Percentiles rank a stretch among this genome's conserved stretches.
phyloP scores from a whole-genome alignment of 192 early-diverging fungal species.

The Coemansia sp. region DNA sequence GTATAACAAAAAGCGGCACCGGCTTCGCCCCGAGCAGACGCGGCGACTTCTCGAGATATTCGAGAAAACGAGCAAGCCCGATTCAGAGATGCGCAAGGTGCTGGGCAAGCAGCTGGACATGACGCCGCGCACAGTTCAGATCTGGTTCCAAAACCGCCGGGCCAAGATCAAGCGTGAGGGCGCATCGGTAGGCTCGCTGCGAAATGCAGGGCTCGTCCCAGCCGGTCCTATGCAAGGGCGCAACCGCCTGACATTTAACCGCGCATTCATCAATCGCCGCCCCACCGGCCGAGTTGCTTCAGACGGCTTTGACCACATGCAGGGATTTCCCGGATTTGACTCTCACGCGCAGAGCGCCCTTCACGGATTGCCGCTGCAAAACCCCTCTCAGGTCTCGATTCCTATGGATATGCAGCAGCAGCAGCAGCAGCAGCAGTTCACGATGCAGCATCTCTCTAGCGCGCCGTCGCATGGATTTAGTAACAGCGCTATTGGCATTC shows the following conservation, averaged over 20 bases:
- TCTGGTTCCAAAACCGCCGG: slow-evolving; percentile 89
- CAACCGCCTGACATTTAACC: slow-evolving; percentile 43
- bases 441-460: slow-evolving; percentile 9
- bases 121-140: slow-evolving; percentile 73
- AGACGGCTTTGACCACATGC: slow-evolving; percentile 36
- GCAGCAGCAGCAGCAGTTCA: slow-evolving; percentile 17
- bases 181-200: slow-evolving; percentile 15
- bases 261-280: slow-evolving; percentile 35
- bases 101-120: slow-evolving; percentile 68
- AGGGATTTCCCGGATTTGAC: slow-evolving; percentile 24
- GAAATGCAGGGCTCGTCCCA: slow-evolving; percentile 14
- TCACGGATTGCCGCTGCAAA: slow-evolving; percentile 42
- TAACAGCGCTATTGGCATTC: slow-evolving; percentile 46
- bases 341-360: slow-evolving; percentile 22
- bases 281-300: slow-evolving; percentile 39
- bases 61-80: slow-evolving; percentile 65
- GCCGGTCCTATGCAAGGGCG: slow-evolving; percentile 16
- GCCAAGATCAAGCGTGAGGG: slow-evolving; percentile 82
- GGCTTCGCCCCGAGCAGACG: slow-evolving; percentile 70
- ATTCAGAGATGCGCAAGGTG: slow-evolving; percentile 60
- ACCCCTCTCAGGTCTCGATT: slow-evolving; percentile 45
- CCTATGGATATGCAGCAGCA: slow-evolving; percentile 25
- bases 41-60: slow-evolving; percentile 62
- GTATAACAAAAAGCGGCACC: slow-evolving; percentile 63
- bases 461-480: slow-evolving; percentile 14